phyloP scores from a whole-genome alignment of 768 basidiomycete species.

The Lactarius psammicola region DNA sequence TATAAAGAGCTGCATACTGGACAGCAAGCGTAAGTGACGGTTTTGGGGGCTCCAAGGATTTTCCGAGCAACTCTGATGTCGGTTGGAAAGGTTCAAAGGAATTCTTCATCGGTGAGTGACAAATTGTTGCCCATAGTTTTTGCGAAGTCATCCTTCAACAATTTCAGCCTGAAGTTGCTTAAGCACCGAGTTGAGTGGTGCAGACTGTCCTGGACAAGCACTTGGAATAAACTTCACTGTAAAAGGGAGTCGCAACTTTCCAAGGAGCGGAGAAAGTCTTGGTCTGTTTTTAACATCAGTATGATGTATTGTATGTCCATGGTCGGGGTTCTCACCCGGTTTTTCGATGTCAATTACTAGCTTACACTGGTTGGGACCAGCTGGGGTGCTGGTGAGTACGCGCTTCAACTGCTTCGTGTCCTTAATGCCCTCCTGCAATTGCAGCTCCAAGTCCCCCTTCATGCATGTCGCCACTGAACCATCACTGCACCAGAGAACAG shows the following conservation, averaged over 20 bases:
- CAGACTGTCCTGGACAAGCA: slow-evolving; percentile 6
- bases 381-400: background rate
- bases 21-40: slow-evolving; percentile 1
- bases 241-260: background rate
- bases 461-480: background rate
- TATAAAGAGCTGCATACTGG: slow-evolving; percentile 4
- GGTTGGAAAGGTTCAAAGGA: background rate
- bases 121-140: background rate
- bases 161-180: slow-evolving; percentile 2
- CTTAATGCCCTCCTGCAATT: background rate
- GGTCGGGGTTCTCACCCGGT: background rate
- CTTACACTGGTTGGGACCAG: background rate
- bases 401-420: background rate
- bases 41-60: background rate
- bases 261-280: background rate
- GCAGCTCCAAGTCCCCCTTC: background rate
- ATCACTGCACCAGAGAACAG: background rate
- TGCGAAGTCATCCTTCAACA: background rate
- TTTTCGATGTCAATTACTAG: background rate
- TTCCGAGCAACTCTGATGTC: slow-evolving; percentile 5
- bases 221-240: slow-evolving; percentile 2
- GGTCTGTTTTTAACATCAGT: slow-evolving; percentile 1
- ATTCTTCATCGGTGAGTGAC: background rate
- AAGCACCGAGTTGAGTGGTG: background rate
- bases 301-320: background rate